Evolutionary conservation across 768 basidiomycete species (phyloP).

Genomic region (Tricholoma saponaceum): DNA sequence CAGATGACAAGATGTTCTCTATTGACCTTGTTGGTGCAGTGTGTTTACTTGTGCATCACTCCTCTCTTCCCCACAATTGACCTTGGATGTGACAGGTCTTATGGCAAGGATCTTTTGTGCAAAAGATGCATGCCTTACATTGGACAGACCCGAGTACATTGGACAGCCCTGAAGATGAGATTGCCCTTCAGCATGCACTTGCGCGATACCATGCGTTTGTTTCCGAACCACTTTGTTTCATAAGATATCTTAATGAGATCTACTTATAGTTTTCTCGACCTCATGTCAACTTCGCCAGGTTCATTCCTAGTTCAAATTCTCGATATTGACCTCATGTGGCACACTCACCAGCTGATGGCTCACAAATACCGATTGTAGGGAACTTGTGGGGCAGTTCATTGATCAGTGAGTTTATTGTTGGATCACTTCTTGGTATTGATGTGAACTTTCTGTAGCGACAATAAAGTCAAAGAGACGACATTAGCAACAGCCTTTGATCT

Average conservation of each 20-base stretch:
- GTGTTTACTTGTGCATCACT: conserved; percentile 11
- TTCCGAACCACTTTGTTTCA: neutral
- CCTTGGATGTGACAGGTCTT: conserved; percentile 25
- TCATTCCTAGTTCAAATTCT: conserved; percentile 48
- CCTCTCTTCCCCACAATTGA: neutral
- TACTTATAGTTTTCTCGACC: conserved; percentile 38
- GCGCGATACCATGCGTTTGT: conserved; percentile 47
- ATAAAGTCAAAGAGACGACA: conserved; percentile 22
- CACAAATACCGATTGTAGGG: conserved; percentile 29
- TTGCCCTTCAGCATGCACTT: conserved; percentile 35
- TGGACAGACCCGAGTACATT: conserved; percentile 41
- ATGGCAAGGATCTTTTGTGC: conserved; percentile 40
- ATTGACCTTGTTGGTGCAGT: conserved; percentile 51
- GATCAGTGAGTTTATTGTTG: conserved; percentile 41
- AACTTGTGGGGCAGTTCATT: conserved; percentile 32
- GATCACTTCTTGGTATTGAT: neutral
- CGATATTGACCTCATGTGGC: conserved; percentile 68
- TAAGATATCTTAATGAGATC: neutral
- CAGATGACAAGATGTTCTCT: conserved; percentile 10
- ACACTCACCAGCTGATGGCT: conserved; percentile 54
- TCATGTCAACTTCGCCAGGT: conserved; percentile 33
- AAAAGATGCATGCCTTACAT: conserved; percentile 39
- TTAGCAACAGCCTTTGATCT: too few species aligned
- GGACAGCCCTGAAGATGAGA: conserved; percentile 22
- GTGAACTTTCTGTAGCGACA: conserved; percentile 25